A percentile compares a stretch with the other conserved stretches of the same genome.
These are phyloP conservation scores for Ustilago lituana DNA, from an alignment of 1,284 basidiomycete species.

Conservation along the genomic window DNA sequence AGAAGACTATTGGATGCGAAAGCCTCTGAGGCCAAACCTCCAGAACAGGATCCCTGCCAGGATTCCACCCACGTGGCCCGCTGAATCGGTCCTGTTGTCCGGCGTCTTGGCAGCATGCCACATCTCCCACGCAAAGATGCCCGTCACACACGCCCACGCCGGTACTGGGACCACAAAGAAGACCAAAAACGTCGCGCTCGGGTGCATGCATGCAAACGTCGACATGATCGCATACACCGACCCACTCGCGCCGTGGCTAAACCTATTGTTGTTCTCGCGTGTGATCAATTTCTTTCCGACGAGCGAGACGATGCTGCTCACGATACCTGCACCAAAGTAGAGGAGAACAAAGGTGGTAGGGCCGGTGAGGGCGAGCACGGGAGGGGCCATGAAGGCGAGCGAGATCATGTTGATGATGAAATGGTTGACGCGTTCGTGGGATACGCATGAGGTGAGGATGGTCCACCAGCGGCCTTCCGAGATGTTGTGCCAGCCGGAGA, in stretches of 20 bases:
- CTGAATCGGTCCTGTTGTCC: constrained; percentile 72
- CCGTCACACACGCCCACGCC: constrained; percentile 80
- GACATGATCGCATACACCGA: constrained; percentile 77
- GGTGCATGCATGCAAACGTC: constrained; percentile 77
- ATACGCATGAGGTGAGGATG: constrained; percentile 73
- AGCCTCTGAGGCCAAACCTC: constrained; percentile 22
- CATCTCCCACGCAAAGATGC: constrained; percentile 78
- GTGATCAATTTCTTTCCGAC: constrained; percentile 70
- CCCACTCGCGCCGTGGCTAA: constrained; percentile 52
- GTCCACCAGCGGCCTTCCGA: constrained; percentile 82
- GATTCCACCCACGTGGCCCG: constrained; percentile 82
- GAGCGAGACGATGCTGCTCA: constrained; percentile 71
- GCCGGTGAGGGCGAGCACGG: constrained; percentile 77
- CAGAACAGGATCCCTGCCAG: constrained; percentile 72
- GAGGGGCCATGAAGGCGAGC: constrained; percentile 80
- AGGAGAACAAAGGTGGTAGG: constrained; percentile 77
- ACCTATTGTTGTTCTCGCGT: background rate
- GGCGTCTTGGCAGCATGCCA: constrained; percentile 71
- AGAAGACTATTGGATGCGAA: constrained; percentile 16
- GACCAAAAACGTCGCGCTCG: constrained; percentile 77
- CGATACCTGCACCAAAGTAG: constrained; percentile 74
- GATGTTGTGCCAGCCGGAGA: constrained; percentile 73
- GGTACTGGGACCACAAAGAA: constrained; percentile 80
- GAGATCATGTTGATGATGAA: constrained; percentile 81
- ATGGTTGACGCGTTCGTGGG: constrained; percentile 70